Percentiles rank a stretch among this genome's conserved stretches.
Evolutionary conservation across 2,329 filamentous ascomycete genomes (phyloP).

Genomic region (Phialophora verrucosa): DNA sequence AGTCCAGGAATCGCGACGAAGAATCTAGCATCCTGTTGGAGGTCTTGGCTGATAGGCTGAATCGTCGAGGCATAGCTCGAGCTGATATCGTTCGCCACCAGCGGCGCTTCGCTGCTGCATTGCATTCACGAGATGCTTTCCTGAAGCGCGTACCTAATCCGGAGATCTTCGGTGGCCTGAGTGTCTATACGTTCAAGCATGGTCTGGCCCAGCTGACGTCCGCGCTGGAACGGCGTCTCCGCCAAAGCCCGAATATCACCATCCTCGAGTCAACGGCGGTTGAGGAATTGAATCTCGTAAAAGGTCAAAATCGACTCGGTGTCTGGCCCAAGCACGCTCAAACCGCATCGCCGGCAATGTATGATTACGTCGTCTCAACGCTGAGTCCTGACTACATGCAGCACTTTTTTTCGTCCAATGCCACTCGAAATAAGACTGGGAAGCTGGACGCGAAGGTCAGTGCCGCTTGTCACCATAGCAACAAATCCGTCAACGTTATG

Average conservation of each 20-base stretch:
- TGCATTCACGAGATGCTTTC: background rate
- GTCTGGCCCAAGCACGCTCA: constrained; percentile 24
- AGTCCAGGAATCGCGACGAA: constrained; percentile 42
- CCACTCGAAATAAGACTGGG: constrained; percentile 22
- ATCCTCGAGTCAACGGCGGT: constrained; percentile 57
- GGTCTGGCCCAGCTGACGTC: constrained; percentile 69
- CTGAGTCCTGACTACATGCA: constrained; percentile 33
- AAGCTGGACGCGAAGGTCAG: constrained; percentile 33
- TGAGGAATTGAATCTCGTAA: constrained; percentile 23
- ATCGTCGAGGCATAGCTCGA: constrained; percentile 1
- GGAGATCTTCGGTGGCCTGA: constrained; percentile 38
- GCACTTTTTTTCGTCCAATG: constrained; percentile 23
- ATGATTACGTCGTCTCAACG: constrained; percentile 42
- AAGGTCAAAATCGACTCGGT: constrained; percentile 36
- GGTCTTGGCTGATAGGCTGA: constrained; percentile 12
- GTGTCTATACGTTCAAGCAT: constrained; percentile 51
- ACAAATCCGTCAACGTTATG: constrained; percentile 77
- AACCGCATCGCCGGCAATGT: constrained; percentile 19
- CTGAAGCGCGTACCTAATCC: background rate
- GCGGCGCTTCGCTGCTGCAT: background rate
- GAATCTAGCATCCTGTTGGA: constrained; percentile 18
- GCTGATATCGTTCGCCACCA: background rate
- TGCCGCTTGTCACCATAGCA: constrained; percentile 35
- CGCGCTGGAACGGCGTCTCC: constrained; percentile 60
- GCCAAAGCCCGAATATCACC: constrained; percentile 62